Base-by-base conservation (phyloP, 768 basidiomycete species). In the Chalciporus chontae region DNA sequence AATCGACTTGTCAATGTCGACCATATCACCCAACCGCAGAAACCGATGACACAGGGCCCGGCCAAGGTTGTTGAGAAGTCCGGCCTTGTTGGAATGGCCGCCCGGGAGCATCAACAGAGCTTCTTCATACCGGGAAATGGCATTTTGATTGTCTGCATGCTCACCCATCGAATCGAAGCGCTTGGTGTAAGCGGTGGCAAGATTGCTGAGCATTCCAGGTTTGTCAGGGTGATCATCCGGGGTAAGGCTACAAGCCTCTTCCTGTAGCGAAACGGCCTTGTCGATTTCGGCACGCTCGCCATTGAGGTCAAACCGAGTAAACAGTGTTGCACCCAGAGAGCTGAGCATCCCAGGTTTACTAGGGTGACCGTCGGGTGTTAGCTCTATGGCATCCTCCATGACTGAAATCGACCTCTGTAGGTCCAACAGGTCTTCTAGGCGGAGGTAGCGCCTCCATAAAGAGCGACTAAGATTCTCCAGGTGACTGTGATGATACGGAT, bases 1-100 rank as follows among this genome's bases (percentile, higher is more conserved):
- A 14, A 61, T 52, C 8, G 29, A 31, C 29, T 41, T 40, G 19
- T 58, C 48, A 27, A 61, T 27, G 47, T 51, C 31, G 40, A 32
- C 27, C 3, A 45, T 17, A 27, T 29, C 26, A 29, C 36, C 37
- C 9, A 29, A 29, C 36, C 7, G 44, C 21, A 36, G 39, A 17
- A 48, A 57, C 53, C 61, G 21, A 27, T 5, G 5, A 11, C 3
- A 7, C 21, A 48, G 24, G 10, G 39, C 7, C 9, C 17, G 14
- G 23, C 47, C n/a, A 32, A 48, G 23, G 14, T 34, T 42, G 21
- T 7, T 15, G n/a, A 48, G 32, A 24, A 31, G 41, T 17, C 40
- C 27, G 4, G 18, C 9, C 29, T 31, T 40, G 15, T 31, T 23
- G 4, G 31, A 19, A 17, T 41, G 47, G n/a, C 17, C 19, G 5